phyloP scores from a whole-genome alignment of 2,329 filamentous ascomycete genomes.

The Xylariaceae sp. region DNA sequence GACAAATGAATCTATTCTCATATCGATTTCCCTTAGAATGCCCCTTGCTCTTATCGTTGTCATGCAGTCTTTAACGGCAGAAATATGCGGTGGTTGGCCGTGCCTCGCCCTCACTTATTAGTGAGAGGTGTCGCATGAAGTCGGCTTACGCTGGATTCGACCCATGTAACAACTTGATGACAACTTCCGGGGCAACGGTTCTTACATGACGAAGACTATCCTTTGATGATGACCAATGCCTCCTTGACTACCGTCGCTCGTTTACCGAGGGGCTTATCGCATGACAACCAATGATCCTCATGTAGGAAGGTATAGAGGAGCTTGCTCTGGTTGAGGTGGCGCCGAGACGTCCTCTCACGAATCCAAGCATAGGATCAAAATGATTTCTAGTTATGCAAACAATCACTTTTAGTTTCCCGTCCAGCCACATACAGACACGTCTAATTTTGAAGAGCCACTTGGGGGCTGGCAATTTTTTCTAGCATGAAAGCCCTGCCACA shows the following conservation, averaged over 20 bases:
- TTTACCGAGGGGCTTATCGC: background rate
- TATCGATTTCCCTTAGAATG: background rate
- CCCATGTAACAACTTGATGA: conserved; percentile 4
- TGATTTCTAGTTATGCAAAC: conserved; percentile 6
- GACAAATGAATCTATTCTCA: background rate
- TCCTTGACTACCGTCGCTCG: background rate
- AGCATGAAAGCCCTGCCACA: background rate
- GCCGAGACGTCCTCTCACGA: too few relatives aligned
- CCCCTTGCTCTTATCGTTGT: background rate
- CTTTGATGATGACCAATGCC: background rate
- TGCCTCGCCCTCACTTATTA: background rate
- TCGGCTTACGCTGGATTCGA: conserved; percentile 14
- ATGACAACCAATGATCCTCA: background rate
- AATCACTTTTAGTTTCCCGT: background rate
- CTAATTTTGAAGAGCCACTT: background rate
- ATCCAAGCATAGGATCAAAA: conserved; percentile 1
- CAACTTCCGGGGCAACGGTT: background rate
- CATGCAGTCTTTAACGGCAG: conserved; percentile 2
- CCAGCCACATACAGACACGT: background rate
- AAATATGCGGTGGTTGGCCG: background rate
- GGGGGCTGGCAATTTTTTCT: background rate
- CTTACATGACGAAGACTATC: background rate
- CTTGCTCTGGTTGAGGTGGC: background rate
- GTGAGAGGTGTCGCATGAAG: conserved; percentile 21
- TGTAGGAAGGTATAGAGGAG: conserved; percentile 4